A percentile compares a stretch with the other conserved stretches of the same genome.
phyloP scores from a whole-genome alignment of 2,329 filamentous ascomycete species.

The Fusarium brachygibbosum region DNA sequence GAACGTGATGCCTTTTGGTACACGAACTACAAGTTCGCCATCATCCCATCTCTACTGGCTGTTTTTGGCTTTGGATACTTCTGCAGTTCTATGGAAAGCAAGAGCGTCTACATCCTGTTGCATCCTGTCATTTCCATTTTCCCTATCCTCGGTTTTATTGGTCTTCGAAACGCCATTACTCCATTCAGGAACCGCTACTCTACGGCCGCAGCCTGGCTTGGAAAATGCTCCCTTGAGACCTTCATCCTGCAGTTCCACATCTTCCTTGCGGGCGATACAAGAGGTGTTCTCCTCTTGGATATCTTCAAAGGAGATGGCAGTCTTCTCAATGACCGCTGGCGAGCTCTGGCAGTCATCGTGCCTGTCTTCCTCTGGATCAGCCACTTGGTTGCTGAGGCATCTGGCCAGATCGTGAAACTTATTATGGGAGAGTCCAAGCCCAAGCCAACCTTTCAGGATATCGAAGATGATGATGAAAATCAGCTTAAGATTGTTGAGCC shows the following conservation, averaged over 20 bases:
- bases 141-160: conserved; percentile 65
- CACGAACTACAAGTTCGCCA: conserved; percentile 41
- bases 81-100: conserved; percentile 21
- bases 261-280: conserved; percentile 71
- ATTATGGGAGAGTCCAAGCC: conserved; percentile 34
- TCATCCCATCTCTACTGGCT: conserved; percentile 45
- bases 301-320: conserved; percentile 45
- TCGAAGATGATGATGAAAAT: conserved; percentile 29
- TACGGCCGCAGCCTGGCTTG: conserved; percentile 64
- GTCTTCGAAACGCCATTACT: conserved; percentile 62
- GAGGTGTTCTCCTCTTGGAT: conserved; percentile 60
- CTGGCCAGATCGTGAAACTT: conserved; percentile 45
- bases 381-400: conserved; percentile 45
- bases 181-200: conserved; percentile 49
- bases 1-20: conserved; percentile 35
- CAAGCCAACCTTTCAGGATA: background rate
- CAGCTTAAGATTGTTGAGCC: conserved; percentile 46
- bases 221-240: conserved; percentile 69
- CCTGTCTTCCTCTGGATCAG: conserved; percentile 51
- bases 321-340: conserved; percentile 47
- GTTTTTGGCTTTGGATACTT: conserved; percentile 49
- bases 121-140: conserved; percentile 68
- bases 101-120: conserved; percentile 59
- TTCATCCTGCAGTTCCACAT: conserved; percentile 73
- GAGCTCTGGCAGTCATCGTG: conserved; percentile 45